A percentile compares a stretch with the other conserved stretches of the same genome.
Conservation (phyloP, 305 asterid species). For the Fraxinus latifolia region DNA sequence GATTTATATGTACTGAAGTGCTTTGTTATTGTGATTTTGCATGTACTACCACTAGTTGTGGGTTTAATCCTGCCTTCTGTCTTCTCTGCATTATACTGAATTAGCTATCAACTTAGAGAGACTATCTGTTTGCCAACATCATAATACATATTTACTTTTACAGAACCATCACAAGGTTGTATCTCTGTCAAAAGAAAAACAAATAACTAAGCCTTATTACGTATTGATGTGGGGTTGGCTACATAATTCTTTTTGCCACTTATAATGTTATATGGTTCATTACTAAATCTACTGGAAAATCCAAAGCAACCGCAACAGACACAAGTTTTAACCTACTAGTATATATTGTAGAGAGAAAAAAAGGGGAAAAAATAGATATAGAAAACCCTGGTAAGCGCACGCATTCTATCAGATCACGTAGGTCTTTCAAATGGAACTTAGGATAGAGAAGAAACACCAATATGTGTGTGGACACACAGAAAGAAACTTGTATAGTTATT, state of each 20-base stretch:
- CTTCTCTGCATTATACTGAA: background rate
- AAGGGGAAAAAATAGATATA: background rate
- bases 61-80: background rate
- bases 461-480: background rate
- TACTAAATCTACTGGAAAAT: background rate
- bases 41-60: background rate
- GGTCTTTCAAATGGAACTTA: background rate
- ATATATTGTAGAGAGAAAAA: background rate
- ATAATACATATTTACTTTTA: background rate
- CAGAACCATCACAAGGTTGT: background rate
- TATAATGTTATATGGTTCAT: background rate
- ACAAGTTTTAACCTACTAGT: background rate
- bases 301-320: background rate
- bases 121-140: conserved; percentile 1
- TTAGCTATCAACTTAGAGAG: background rate
- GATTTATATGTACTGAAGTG: background rate
- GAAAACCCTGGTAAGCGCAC: background rate
- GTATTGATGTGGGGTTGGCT: background rate
- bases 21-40: background rate
- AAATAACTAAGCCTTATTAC: background rate
- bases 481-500: background rate
- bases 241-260: background rate
- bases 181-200: background rate
- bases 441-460: background rate
- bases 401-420: background rate